These are phyloP conservation scores for Skeletonema menzelii DNA, from an alignment of 108 stramenopile species.

Conservation along the genomic window DNA sequence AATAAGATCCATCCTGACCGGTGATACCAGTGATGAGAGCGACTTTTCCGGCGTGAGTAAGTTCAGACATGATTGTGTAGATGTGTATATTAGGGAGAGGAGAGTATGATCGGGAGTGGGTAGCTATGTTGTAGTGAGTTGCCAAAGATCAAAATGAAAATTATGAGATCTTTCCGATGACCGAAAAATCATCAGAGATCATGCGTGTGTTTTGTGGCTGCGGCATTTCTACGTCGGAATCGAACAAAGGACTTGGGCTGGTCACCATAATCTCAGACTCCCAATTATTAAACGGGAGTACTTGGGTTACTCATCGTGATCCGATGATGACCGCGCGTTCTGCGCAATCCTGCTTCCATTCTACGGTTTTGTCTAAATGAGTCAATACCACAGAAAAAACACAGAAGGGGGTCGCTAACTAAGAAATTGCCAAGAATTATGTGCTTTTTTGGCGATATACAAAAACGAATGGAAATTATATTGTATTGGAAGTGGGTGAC, in stretches of 20 bases:
- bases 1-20: conserved; percentile 98
- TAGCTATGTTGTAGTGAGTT: background rate
- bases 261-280: background rate
- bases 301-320: background rate
- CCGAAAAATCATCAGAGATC: background rate
- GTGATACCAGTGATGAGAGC: conserved; percentile 98
- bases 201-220: conserved; percentile 1
- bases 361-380: background rate
- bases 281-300: background rate
- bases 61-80: conserved; percentile 2
- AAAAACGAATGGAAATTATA: background rate
- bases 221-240: background rate
- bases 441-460: background rate
- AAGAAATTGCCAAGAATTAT: background rate
- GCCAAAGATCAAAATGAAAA: background rate
- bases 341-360: background rate
- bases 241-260: background rate
- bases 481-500: background rate
- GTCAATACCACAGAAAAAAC: background rate
- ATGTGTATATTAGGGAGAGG: background rate
- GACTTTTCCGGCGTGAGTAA: conserved; percentile 58
- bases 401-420: background rate
- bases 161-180: background rate
- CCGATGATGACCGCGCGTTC: background rate
- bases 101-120: background rate